phyloP scores from a whole-genome alignment of 768 basidiomycete species.

The Glaciozyma antarctica region DNA sequence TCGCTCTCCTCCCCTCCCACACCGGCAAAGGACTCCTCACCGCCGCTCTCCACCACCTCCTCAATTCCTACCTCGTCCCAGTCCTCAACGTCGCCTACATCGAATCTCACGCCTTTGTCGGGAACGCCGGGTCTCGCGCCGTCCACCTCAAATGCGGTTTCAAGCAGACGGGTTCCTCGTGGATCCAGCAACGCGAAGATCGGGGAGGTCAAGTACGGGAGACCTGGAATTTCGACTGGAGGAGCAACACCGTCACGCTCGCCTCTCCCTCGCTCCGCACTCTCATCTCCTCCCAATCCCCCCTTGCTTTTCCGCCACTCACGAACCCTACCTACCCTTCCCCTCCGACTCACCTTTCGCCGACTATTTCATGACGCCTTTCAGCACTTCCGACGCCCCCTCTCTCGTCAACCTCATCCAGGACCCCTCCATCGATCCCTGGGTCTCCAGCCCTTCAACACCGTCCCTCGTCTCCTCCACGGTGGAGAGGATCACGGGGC shows the following conservation, averaged over 20 bases:
- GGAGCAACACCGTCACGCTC: no score
- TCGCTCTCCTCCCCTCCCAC: background rate
- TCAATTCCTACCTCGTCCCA: background rate
- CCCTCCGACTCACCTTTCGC: background rate
- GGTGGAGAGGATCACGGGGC: background rate
- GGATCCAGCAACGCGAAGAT: background rate
- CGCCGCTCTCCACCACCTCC: background rate
- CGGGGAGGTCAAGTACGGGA: background rate
- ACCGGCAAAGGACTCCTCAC: background rate
- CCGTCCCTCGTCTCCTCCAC: background rate
- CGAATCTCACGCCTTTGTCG: conserved; percentile 3
- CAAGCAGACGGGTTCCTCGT: background rate
- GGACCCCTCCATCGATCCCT: background rate
- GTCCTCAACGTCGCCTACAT: background rate
- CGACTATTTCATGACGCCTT: background rate
- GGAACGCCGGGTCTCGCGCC: background rate
- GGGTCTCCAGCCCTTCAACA: background rate
- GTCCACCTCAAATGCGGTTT: background rate
- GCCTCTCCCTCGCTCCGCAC: no score
- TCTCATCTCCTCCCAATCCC: no score
- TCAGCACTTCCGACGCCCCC: background rate
- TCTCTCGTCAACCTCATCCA: background rate
- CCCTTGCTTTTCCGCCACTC: background rate
- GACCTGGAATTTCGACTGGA: background rate
- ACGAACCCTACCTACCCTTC: background rate